phyloP scores from a whole-genome alignment of 1,139 yeast species.

The Geotrichum cucujoidarum region DNA sequence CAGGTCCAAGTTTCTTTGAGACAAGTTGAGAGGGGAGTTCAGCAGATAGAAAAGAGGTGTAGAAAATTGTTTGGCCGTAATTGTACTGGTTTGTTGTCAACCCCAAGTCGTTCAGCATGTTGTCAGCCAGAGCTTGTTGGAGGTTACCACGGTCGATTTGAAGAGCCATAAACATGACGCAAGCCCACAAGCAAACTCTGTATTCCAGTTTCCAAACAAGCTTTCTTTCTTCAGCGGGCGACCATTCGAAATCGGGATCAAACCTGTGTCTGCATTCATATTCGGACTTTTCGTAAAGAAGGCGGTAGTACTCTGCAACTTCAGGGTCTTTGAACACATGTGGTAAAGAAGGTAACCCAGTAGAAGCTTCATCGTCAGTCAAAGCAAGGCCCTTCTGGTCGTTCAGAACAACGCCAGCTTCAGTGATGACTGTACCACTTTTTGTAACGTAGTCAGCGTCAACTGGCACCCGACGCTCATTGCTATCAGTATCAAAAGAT shows the following conservation, averaged over 20 bases:
- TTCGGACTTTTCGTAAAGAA: slow-evolving; percentile 40
- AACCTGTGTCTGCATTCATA: slow-evolving; percentile 45
- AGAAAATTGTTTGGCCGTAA: slow-evolving; percentile 44
- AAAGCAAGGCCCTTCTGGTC: neutral
- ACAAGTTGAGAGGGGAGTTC: slow-evolving; percentile 52
- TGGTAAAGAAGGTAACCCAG: neutral
- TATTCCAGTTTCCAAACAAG: slow-evolving; percentile 42
- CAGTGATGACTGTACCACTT: slow-evolving; percentile 23
- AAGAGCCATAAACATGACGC: slow-evolving; percentile 43
- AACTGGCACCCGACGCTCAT: neutral
- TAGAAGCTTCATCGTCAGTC: neutral
- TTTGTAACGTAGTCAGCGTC: slow-evolving; percentile 22
- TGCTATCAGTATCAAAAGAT: no score
- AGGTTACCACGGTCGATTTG: slow-evolving; percentile 49
- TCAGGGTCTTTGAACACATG: slow-evolving; percentile 20
- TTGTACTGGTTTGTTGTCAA: slow-evolving; percentile 48
- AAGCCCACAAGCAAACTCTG: slow-evolving; percentile 41
- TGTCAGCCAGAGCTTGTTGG: slow-evolving; percentile 49
- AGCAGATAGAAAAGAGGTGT: slow-evolving; percentile 43
- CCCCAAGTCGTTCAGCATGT: slow-evolving; percentile 42
- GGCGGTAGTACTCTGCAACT: slow-evolving; percentile 40
- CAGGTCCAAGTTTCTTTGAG: slow-evolving; percentile 49
- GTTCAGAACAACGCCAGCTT: slow-evolving; percentile 21
- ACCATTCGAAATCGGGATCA: slow-evolving; percentile 48
- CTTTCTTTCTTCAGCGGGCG: slow-evolving; percentile 41